A percentile compares a stretch with the other conserved stretches of the same genome.
These are phyloP conservation scores for Cyberlindnera veronae DNA, from an alignment of 805 yeast genomes.

Conservation along the genomic window DNA sequence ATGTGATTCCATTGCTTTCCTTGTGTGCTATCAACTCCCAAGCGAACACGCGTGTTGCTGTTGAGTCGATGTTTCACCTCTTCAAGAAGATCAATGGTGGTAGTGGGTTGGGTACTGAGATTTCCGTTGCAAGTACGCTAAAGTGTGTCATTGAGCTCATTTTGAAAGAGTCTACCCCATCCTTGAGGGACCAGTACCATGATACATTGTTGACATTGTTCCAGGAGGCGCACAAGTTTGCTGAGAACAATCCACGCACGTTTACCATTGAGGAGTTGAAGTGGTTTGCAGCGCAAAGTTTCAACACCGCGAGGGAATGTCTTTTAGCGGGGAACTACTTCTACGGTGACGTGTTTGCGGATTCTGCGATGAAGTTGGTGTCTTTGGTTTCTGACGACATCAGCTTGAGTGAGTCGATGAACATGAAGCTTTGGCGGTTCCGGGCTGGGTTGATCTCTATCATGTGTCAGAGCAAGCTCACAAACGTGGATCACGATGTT, in stretches of 20 bases:
- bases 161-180: slow-evolving; percentile 17
- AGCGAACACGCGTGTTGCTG: slow-evolving; percentile 23
- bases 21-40: slow-evolving; percentile 32
- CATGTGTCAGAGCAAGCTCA: slow-evolving; percentile 16
- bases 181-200: slow-evolving; percentile 8
- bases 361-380: slow-evolving; percentile 21
- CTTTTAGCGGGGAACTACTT: slow-evolving; percentile 11
- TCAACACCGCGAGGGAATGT: slow-evolving; percentile 31
- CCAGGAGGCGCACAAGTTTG: slow-evolving; percentile 15
- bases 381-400: slow-evolving; percentile 25
- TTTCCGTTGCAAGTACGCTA: slow-evolving; percentile 28
- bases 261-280: slow-evolving; percentile 34
- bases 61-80: slow-evolving; percentile 26
- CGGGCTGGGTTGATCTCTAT: slow-evolving; percentile 16
- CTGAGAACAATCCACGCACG: slow-evolving; percentile 10
- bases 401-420: slow-evolving; percentile 24
- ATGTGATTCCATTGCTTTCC: slow-evolving; percentile 31
- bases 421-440: slow-evolving; percentile 19
- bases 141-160: slow-evolving; percentile 32
- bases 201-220: slow-evolving; percentile 13
- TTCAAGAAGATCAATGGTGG: slow-evolving; percentile 26
- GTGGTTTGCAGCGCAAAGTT: slow-evolving; percentile 38
- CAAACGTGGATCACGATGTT: slow-evolving; percentile 5
- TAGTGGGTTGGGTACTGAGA: slow-evolving; percentile 10
- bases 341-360: slow-evolving; percentile 20